phyloP scores from a whole-genome alignment of 2,329 filamentous ascomycete species.

The Westerdykella aurantiaca region DNA sequence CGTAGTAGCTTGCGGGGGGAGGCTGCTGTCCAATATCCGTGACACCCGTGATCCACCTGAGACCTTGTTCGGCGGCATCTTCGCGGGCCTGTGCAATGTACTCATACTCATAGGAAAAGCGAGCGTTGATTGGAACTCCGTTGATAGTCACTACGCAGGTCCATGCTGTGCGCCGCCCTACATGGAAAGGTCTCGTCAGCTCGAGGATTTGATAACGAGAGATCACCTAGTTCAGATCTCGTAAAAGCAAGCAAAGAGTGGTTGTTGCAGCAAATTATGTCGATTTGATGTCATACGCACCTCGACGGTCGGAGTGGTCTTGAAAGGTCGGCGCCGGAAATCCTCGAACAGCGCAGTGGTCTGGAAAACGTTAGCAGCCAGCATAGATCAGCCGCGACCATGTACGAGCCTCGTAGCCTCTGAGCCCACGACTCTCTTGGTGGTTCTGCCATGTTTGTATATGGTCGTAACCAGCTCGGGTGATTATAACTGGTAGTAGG shows the following conservation, averaged over 20 bases:
- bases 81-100: conserved; percentile 32
- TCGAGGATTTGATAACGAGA: not conserved
- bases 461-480: no score
- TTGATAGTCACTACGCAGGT: conserved; percentile 25
- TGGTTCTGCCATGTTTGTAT: conserved; percentile 12
- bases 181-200: not conserved
- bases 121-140: conserved; percentile 22
- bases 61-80: conserved; percentile 32
- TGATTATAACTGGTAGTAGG: no score
- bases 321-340: conserved; percentile 27
- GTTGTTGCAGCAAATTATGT: no score
- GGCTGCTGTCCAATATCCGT: conserved; percentile 14
- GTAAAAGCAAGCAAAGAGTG: not conserved
- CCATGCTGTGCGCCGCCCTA: conserved; percentile 37
- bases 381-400: conserved; percentile 2
- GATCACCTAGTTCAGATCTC: not conserved
- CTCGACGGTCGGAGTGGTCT: conserved; percentile 35
- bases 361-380: conserved; percentile 12
- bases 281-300: conserved; percentile 12
- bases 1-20: conserved; percentile 22
- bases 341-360: conserved; percentile 25
- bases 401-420: conserved; percentile 24
- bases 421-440: conserved; percentile 18
- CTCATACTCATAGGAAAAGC: conserved; percentile 36
- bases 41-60: conserved; percentile 17